Evolutionary conservation across 2,329 filamentous ascomycete genomes (phyloP), one percentile per base, ranked within the genome.

Genomic region (Bimuria novae-zelandiae): DNA sequence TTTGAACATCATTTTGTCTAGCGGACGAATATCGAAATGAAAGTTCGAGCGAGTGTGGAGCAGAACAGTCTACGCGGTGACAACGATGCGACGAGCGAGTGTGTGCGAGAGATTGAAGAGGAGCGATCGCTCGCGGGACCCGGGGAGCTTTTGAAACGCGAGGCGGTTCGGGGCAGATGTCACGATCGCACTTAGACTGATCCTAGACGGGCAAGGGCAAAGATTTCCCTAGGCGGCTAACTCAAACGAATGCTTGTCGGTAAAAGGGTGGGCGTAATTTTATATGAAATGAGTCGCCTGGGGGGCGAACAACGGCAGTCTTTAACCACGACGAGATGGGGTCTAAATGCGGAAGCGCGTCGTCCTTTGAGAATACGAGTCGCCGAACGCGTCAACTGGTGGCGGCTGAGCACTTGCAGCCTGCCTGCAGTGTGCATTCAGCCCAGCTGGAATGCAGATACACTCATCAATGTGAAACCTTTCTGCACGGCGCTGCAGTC

Each of bases 1-100:
- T 39, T 61, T 63, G 61, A 67, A 63, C 48, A 67, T 61, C 72
- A 75, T 74, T 47, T 61, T 59, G 46, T 47, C 21, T 10, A 21
- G 44, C 25, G 55, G 52, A 52, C 14, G 41, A 35, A 49, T 3
- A 42, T 39, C 21, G 32, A 50, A 46, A 53, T 46, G 35, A 46
- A 49, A 41, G 30, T 39, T 27, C 45, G 59, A 65, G 61, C 55
- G 65, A 68, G 55, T 65, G 65, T 68, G 61, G 64, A 56, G 56
- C 56, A 48, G 57, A 39, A n/a, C n/a, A 61, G 52, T 25, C 52
- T 57, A 30, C 43, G 44, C 52, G 45, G 54, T 39, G 44, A 47
- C 33, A 29, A 36, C 36, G 51, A 62, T 23, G 63, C 59, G 43
- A 60, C 56, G 49, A 50, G 52, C 47, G 52, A 59, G 55, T 63